Evolutionary conservation across 768 basidiomycete genomes (phyloP).

Genomic region (Amyloporia xantha): DNA sequence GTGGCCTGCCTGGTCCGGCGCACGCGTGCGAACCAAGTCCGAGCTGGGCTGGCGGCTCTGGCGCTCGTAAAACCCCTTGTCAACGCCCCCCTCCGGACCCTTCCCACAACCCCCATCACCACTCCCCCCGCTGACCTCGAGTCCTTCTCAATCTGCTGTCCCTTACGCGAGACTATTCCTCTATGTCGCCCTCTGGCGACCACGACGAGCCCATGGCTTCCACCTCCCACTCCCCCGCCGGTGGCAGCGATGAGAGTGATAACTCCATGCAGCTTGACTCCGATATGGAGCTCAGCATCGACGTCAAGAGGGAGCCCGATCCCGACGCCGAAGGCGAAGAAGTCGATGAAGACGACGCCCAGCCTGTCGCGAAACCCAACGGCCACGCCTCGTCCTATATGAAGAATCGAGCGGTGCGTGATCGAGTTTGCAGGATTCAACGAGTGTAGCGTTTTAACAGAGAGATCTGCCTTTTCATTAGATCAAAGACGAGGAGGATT

Average conservation of each 20-base stretch:
- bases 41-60: constrained; percentile 29
- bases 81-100: constrained; percentile 25
- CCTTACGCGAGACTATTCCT: constrained; percentile 1
- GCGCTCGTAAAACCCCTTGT: constrained; percentile 28
- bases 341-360: constrained; percentile 53
- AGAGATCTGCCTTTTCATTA: constrained; percentile 9
- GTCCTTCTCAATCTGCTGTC: constrained; percentile 11
- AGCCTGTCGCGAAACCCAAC: constrained; percentile 31
- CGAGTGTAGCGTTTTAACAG: neutral
- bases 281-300: constrained; percentile 38
- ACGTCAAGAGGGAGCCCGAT: constrained; percentile 26
- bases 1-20: constrained; percentile 23
- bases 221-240: constrained; percentile 21
- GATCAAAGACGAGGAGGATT: constrained; percentile 34
- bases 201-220: constrained; percentile 19
- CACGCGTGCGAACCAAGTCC: constrained; percentile 34
- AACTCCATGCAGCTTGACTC: constrained; percentile 71
- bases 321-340: constrained; percentile 55
- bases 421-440: constrained; percentile 5
- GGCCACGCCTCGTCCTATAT: constrained; percentile 32
- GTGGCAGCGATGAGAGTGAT: constrained; percentile 35
- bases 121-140: constrained; percentile 10
- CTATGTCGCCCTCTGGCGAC: constrained; percentile 19
- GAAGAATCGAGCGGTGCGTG: constrained; percentile 25
- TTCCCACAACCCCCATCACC: constrained; percentile 17